phyloP scores from a whole-genome alignment of 192 early-diverging fungal species.

The Entomortierella beljakovae region DNA sequence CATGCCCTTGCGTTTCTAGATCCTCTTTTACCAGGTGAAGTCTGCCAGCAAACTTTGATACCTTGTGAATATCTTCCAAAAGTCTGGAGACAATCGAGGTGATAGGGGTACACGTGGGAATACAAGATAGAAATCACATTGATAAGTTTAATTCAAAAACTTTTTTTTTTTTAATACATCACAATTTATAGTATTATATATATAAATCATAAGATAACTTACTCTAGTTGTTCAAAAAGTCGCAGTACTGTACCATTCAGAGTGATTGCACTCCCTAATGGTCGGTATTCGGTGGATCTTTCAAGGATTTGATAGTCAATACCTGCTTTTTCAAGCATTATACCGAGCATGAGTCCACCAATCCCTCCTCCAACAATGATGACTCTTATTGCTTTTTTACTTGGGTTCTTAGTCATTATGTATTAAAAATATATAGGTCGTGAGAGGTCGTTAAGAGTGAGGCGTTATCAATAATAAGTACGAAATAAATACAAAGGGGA shows the following conservation, averaged over 20 bases:
- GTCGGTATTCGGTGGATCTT: slow-evolving; percentile 27
- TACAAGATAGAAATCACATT: not conserved
- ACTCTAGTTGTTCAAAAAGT: slow-evolving; percentile 55
- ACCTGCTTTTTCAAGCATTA: slow-evolving; percentile 43
- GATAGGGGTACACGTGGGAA: not conserved
- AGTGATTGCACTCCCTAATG: slow-evolving; percentile 46
- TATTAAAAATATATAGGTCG: not conserved
- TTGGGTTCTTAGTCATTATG: not conserved
- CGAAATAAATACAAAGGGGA: no score
- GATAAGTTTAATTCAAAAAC: not conserved
- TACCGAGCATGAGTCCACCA: slow-evolving; percentile 47
- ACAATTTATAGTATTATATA: not conserved
- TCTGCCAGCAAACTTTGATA: slow-evolving; percentile 33
- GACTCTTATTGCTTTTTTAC: slow-evolving; percentile 14
- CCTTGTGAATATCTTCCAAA: slow-evolving; percentile 35
- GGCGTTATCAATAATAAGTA: no score
- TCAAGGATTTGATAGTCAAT: slow-evolving; percentile 55
- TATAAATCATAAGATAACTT: not conserved
- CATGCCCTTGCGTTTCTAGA: slow-evolving; percentile 15
- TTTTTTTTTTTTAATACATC: not conserved
- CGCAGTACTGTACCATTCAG: slow-evolving; percentile 44
- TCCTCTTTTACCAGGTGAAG: slow-evolving; percentile 47
- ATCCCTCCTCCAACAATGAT: slow-evolving; percentile 56
- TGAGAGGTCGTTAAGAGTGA: no score
- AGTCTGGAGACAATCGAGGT: slow-evolving; percentile 7